Evolutionary conservation across 257 asterid species (phyloP).

Genomic region (Nicotiana tabacum): DNA sequence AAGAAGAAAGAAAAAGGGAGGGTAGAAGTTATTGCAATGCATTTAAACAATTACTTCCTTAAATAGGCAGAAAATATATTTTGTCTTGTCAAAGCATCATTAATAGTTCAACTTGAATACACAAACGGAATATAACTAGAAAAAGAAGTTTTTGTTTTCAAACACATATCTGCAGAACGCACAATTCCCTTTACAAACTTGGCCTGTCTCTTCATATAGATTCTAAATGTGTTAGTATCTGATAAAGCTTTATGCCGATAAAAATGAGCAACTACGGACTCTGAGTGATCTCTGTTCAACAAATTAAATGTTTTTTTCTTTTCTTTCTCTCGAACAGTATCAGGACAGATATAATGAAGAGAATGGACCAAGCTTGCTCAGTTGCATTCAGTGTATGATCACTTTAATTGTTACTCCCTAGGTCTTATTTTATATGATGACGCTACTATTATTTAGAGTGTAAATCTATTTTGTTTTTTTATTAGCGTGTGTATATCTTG

Average conservation of each 20-base stretch:
- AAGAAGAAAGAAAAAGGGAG: background rate
- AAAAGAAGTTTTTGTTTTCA: background rate
- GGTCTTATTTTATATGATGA: background rate
- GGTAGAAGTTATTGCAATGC: background rate
- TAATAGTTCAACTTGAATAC: background rate
- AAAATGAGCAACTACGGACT: too few relatives aligned
- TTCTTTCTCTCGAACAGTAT: background rate
- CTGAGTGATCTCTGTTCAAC: too few relatives aligned
- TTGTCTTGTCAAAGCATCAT: slow-evolving; percentile 1
- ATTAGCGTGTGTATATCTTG: too few relatives aligned
- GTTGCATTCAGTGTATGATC: background rate
- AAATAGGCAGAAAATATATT: background rate
- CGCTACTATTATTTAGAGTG: too few relatives aligned
- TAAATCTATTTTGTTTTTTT: too few relatives aligned
- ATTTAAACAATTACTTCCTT: background rate
- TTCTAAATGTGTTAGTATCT: too few relatives aligned
- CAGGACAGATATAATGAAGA: background rate
- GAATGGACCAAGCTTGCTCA: background rate
- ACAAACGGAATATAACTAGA: background rate
- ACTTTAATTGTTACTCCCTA: background rate
- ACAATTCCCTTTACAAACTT: background rate
- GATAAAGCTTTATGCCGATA: too few relatives aligned
- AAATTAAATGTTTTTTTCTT: too few relatives aligned
- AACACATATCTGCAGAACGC: background rate
- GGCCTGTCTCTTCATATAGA: too few relatives aligned